phyloP scores from a whole-genome alignment of 306 rosid species.

The Rosa chinensis region DNA sequence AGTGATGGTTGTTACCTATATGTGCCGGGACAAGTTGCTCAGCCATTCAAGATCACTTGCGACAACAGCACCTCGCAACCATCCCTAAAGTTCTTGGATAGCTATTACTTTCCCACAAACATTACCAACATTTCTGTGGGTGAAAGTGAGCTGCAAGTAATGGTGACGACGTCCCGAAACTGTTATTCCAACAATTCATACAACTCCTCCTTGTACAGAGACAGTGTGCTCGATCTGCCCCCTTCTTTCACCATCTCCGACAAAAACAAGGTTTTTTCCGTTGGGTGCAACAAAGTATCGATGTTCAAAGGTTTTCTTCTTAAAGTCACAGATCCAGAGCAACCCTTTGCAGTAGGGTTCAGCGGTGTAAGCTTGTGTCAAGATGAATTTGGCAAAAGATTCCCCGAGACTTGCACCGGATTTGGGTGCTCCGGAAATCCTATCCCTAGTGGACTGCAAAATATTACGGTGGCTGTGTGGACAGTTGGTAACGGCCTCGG shows the following conservation, averaged over 20 bases:
- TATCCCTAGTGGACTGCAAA: not conserved
- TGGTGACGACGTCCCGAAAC: not conserved
- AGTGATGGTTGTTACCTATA: not conserved
- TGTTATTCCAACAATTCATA: not conserved
- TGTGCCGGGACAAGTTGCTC: not conserved
- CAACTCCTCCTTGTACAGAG: too few relatives aligned
- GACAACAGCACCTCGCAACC: not conserved
- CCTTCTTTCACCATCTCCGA: not conserved
- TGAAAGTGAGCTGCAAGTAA: not conserved
- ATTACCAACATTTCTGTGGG: not conserved
- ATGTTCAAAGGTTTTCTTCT: too few relatives aligned
- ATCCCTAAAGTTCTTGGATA: not conserved
- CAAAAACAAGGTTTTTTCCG: not conserved
- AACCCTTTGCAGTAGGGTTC: not conserved
- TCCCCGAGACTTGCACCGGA: not conserved
- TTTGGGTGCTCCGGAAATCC: constrained; percentile 4
- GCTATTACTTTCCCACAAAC: not conserved
- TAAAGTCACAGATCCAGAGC: not conserved
- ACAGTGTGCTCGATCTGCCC: fast-evolving
- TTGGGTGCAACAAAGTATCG: not conserved
- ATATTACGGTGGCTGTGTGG: not conserved
- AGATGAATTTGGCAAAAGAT: not conserved
- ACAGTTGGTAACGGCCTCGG: not conserved
- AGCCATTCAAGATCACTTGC: not conserved
- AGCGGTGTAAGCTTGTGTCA: not conserved